Percentiles rank a stretch among this genome's conserved stretches.
Evolutionary conservation across 2,329 filamentous ascomycete species (phyloP).

Genomic region (Fusarium virguliforme): DNA sequence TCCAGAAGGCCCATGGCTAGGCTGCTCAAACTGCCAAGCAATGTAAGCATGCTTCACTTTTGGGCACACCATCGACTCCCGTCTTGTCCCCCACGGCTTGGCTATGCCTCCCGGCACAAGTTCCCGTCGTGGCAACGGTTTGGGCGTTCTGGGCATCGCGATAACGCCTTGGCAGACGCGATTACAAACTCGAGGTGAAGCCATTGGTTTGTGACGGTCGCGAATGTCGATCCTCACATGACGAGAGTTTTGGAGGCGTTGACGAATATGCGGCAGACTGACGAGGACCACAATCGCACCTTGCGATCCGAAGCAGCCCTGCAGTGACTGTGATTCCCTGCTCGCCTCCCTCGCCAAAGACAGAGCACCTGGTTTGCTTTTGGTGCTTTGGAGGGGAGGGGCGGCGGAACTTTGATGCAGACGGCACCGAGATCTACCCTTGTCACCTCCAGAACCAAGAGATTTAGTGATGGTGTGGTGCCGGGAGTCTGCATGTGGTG

Average conservation of each 20-base stretch:
- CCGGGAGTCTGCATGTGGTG: slow-evolving; percentile 43
- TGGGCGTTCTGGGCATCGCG: slow-evolving; percentile 25
- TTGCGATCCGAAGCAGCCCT: slow-evolving; percentile 10
- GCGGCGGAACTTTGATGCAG: slow-evolving; percentile 31
- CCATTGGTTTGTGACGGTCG: slow-evolving; percentile 2
- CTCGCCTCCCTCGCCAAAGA: slow-evolving; percentile 26
- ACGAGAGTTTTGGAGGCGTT: slow-evolving; percentile 31
- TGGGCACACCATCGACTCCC: slow-evolving; percentile 22
- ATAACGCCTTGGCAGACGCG: slow-evolving; percentile 16
- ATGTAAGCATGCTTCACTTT: slow-evolving; percentile 1
- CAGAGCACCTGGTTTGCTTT: slow-evolving; percentile 14
- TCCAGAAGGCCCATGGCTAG: slow-evolving; percentile 23
- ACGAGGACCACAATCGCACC: slow-evolving; percentile 11
- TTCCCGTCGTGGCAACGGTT: slow-evolving; percentile 13
- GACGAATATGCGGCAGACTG: slow-evolving; percentile 40
- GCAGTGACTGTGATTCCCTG: slow-evolving; percentile 23
- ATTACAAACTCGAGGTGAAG: not conserved
- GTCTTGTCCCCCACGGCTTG: slow-evolving; percentile 36
- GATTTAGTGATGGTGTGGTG: slow-evolving; percentile 36
- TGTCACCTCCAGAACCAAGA: slow-evolving; percentile 24
- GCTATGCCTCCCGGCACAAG: slow-evolving; percentile 17
- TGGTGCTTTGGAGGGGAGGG: slow-evolving; percentile 11
- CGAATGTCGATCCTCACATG: slow-evolving; percentile 35
- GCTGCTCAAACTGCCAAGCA: slow-evolving; percentile 27
- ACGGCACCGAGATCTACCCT: slow-evolving; percentile 38